Evolutionary conservation across 1,139 yeast species (phyloP), one percentile per base, ranked within the genome.

Genomic region (Kodamaea derodonti): DNA sequence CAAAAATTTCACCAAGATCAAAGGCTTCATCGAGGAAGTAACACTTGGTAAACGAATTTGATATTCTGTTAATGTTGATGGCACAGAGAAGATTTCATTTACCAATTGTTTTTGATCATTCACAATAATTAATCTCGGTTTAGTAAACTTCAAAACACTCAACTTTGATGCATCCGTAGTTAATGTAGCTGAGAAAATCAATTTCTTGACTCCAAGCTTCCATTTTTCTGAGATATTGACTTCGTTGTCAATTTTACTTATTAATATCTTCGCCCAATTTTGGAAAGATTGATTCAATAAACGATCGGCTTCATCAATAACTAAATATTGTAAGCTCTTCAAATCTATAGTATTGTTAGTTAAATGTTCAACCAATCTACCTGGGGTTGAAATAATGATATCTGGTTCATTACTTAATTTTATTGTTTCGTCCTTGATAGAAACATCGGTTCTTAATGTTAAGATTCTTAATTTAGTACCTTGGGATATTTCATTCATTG

Each of bases 231-330:
- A 43, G 4, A 43, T 36, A 45, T 52, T 49, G n/a, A 43, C 36
- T 24, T 45, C 40, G 12, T 38, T 30, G 25, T 75, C 75, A 22
- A 82, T 55, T 22, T 71, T 69, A 3, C 62, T 46, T 37, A 83
- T 72, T n/a, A 92, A 62, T 1, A 79, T 69, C 33, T 74, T 73
- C 44, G 90, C 79, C 99, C 99, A 92, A 54, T 87, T 87, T 58
- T 92, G 97, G 59, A 87, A 92, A 20, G 86, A 78, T 56, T 92
- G 97, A 53, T 87, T 87, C 44, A 92, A 70, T 37, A 92, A 65
- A 40, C 96, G 69, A 64, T 92, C 99, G 2, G 97, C 98, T 60
- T 92, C 99, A 61, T 92, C 99, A 28, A 92, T 76, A 3, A 92
- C 85, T 47, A 94, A 65, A 56, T 74, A 87, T 44, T 77, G 69